A percentile compares a stretch with the other conserved stretches of the same genome.
phyloP scores from a whole-genome alignment of 2,329 filamentous ascomycete genomes.

The Xylariaceae sp. region DNA sequence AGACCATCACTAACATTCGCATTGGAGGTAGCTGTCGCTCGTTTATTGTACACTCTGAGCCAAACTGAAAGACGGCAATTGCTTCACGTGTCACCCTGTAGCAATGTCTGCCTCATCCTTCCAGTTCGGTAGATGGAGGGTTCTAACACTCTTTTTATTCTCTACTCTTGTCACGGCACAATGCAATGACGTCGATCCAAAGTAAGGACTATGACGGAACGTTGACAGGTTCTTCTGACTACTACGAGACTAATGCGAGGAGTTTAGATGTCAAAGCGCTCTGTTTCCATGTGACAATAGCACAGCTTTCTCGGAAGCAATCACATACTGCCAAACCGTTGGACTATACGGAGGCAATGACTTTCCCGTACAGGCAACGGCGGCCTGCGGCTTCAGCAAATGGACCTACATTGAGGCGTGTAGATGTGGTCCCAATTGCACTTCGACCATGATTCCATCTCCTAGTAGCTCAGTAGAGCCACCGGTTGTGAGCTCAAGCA shows the following conservation, averaged over 20 bases:
- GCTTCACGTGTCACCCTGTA: too few species aligned
- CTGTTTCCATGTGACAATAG: constrained; percentile 24
- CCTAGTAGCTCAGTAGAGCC: too few species aligned
- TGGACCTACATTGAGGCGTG: constrained; percentile 23
- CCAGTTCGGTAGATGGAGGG: constrained; percentile 13
- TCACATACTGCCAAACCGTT: constrained; percentile 23
- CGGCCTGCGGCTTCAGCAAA: constrained; percentile 23
- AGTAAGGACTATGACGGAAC: constrained; percentile 6
- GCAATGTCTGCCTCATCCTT: constrained; percentile 10
- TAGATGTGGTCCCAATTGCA: constrained; percentile 16
- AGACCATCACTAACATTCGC: too few species aligned
- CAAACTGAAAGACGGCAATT: too few species aligned
- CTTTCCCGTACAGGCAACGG: constrained; percentile 24
- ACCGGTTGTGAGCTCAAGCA: too few species aligned
- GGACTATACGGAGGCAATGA: constrained; percentile 22
- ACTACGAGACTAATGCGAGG: constrained; percentile 7
- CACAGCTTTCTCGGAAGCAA: constrained; percentile 14
- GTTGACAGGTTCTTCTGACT: too few species aligned
- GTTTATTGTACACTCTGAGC: too few species aligned
- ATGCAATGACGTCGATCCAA: constrained; percentile 18
- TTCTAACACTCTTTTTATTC: constrained; percentile 18
- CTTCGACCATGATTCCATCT: background rate
- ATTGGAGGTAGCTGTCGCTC: too few species aligned
- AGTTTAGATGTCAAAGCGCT: constrained; percentile 22
- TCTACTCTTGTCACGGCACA: constrained; percentile 12